phyloP scores from a whole-genome alignment of 441 rosid species.

The Raphanus hybrid region DNA sequence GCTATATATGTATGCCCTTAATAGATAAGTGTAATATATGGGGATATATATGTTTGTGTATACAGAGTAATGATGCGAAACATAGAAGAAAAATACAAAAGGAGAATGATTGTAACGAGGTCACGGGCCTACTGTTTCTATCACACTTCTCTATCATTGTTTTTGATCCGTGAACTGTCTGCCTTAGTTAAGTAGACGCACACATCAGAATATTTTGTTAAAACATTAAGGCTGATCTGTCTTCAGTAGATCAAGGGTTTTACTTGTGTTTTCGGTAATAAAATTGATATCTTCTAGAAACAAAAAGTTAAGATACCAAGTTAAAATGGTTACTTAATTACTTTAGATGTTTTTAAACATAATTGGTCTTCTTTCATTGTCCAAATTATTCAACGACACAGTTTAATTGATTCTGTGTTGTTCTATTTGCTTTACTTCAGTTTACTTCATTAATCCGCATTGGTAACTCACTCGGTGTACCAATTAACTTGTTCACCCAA shows the following conservation, averaged over 20 bases:
- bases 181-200: constrained; percentile 9
- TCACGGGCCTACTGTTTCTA: constrained; percentile 42
- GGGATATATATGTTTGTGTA: constrained; percentile 11
- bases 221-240: neutral
- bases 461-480: neutral
- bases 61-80: constrained; percentile 12
- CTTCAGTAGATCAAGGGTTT: neutral
- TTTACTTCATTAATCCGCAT: neutral
- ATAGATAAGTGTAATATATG: constrained; percentile 10
- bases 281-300: neutral
- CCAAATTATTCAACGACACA: neutral
- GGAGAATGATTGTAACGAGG: constrained; percentile 28
- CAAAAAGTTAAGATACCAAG: neutral
- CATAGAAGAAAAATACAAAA: constrained; percentile 32
- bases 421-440: neutral
- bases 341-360: neutral
- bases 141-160: constrained; percentile 27
- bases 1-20: neutral
- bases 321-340: too few species aligned
- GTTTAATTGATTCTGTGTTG: neutral
- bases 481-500: neutral
- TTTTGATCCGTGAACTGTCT: constrained; percentile 35
- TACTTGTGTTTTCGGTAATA: neutral
- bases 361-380: neutral
- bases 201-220: neutral